A percentile compares a stretch with the other conserved stretches of the same genome.
phyloP scores from a whole-genome alignment of 2,329 filamentous ascomycete species.

The Diaporthe destruens region DNA sequence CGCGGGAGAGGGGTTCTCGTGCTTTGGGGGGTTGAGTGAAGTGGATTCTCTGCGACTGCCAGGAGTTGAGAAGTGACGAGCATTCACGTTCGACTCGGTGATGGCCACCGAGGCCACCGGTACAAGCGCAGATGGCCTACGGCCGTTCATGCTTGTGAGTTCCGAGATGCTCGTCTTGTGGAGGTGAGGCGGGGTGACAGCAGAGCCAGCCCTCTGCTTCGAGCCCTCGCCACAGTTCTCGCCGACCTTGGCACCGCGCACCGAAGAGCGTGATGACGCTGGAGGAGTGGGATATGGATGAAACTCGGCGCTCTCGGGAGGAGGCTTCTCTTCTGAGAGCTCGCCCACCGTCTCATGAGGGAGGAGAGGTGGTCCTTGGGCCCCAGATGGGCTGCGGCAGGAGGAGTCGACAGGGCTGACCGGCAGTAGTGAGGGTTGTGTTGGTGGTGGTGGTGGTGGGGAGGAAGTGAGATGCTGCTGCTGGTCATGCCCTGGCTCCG shows the following conservation, averaged over 20 bases:
- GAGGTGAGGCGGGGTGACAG: slow-evolving; percentile 52
- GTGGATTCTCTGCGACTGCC: slow-evolving; percentile 66
- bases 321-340: slow-evolving; percentile 48
- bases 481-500: slow-evolving; percentile 27
- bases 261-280: slow-evolving; percentile 61
- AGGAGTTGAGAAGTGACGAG: slow-evolving; percentile 78
- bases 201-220: slow-evolving; percentile 49
- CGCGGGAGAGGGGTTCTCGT: slow-evolving; percentile 53
- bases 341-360: slow-evolving; percentile 54
- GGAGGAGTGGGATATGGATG: slow-evolving; percentile 71
- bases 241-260: slow-evolving; percentile 58
- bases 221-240: slow-evolving; percentile 56
- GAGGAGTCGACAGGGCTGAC: slow-evolving; percentile 45
- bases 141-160: slow-evolving; percentile 56
- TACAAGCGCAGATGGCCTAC: slow-evolving; percentile 61
- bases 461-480: slow-evolving; percentile 43
- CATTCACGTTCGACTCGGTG: slow-evolving; percentile 73
- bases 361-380: slow-evolving; percentile 51
- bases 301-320: slow-evolving; percentile 49
- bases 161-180: slow-evolving; percentile 61
- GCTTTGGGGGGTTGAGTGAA: slow-evolving; percentile 65
- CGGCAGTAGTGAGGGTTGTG: slow-evolving; percentile 44
- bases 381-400: slow-evolving; percentile 43
- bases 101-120: slow-evolving; percentile 73
- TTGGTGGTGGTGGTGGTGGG: slow-evolving; percentile 36